Percentiles rank a stretch among this genome's conserved stretches.
Evolutionary conservation across 345 rosid genomes (phyloP).

Genomic region (Populus pruinosa): DNA sequence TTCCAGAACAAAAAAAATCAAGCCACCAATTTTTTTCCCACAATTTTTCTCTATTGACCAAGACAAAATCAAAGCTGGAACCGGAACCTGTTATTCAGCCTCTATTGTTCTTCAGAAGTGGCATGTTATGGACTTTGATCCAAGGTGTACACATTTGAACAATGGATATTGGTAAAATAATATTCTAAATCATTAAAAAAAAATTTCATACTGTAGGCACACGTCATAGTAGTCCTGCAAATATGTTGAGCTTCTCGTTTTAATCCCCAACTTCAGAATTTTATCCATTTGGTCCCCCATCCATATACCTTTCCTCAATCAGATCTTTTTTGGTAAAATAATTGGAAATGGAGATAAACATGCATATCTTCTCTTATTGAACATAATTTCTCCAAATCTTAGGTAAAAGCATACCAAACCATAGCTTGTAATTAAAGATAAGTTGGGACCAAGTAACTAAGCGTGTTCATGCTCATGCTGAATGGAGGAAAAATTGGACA

Average conservation of each 20-base stretch:
- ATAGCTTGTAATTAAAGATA: neutral
- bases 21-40: no score
- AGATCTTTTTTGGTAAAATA: no score
- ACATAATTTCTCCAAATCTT: neutral
- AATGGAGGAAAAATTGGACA: neutral
- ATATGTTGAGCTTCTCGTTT: neutral
- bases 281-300: neutral
- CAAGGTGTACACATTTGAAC: neutral
- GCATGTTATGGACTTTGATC: neutral
- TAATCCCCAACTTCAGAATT: neutral
- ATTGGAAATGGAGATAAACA: neutral
- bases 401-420: neutral
- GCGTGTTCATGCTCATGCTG: neutral
- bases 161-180: no score
- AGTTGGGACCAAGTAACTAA: neutral
- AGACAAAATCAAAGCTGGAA: no score
- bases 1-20: no score
- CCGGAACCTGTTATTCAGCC: neutral
- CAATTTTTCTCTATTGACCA: no score
- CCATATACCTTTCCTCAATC: neutral
- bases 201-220: neutral
- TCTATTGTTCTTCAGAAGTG: neutral
- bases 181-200: no score
- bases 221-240: neutral
- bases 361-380: neutral